Conservation (phyloP, 495 filamentous ascomycete genomes). For the Annulohypoxylon stygium region DNA sequence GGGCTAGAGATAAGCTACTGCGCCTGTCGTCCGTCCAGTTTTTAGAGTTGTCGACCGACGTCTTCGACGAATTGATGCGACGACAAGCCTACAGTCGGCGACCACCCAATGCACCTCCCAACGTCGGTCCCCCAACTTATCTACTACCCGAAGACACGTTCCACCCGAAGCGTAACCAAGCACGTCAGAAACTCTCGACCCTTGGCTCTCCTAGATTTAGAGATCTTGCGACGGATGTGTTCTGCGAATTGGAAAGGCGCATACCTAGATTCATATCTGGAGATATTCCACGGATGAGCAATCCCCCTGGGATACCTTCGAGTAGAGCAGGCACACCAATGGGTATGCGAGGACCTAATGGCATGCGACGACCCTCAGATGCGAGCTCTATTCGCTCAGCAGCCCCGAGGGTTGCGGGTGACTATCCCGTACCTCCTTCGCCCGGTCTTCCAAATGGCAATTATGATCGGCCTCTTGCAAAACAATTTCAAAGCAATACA, state of each 20-base stretch:
- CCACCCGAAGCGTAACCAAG: slow-evolving; percentile 97
- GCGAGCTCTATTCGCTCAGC: slow-evolving; percentile 63
- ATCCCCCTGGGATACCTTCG: slow-evolving; percentile 66
- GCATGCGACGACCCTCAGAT: slow-evolving; percentile 65
- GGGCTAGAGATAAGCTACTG: slow-evolving; percentile 92
- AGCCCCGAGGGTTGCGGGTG: slow-evolving; percentile 55
- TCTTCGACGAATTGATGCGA: slow-evolving; percentile 93
- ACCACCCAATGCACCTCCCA: slow-evolving; percentile 67
- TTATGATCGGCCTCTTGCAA: slow-evolving; percentile 74
- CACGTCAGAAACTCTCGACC: slow-evolving; percentile 90
- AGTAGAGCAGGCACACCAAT: slow-evolving; percentile 69
- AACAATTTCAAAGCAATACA: slow-evolving; percentile 94
- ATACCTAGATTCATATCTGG: slow-evolving; percentile 82
- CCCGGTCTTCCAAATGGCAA: slow-evolving; percentile 57
- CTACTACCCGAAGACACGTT: slow-evolving; percentile 87
- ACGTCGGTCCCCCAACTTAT: slow-evolving; percentile 70
- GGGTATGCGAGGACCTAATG: slow-evolving; percentile 60
- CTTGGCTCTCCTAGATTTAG: slow-evolving; percentile 86
- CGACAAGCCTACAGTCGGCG: slow-evolving; percentile 72
- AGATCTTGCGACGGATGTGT: slow-evolving; percentile 95
- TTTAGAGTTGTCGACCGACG: slow-evolving; percentile 95
- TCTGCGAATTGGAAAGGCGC: slow-evolving; percentile 89
- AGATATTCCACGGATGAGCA: slow-evolving; percentile 76
- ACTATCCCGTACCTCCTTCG: slow-evolving; percentile 62
- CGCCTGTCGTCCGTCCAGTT: slow-evolving; percentile 92